phyloP scores from a whole-genome alignment of 768 basidiomycete species.

The Serendipita sp. region DNA sequence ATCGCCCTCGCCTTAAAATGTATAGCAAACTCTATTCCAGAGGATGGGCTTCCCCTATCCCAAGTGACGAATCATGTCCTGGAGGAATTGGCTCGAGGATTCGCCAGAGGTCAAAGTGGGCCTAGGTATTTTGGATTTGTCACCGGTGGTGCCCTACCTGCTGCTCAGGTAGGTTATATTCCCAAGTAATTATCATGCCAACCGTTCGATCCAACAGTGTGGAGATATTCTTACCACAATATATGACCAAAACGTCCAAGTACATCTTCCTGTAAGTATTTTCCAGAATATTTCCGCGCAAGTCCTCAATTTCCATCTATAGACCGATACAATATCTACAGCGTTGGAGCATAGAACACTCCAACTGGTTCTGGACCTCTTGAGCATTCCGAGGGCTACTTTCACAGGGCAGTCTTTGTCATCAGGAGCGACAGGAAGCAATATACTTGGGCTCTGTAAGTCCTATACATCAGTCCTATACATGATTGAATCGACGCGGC shows the following conservation, averaged over 20 bases:
- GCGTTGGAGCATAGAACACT: constrained; percentile 19
- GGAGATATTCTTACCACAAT: constrained; percentile 24
- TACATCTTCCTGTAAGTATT: constrained; percentile 15
- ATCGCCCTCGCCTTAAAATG: not conserved
- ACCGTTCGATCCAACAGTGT: constrained; percentile 8
- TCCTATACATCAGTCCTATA: not conserved
- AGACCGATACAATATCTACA: constrained; percentile 16
- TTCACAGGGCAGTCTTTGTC: constrained; percentile 25
- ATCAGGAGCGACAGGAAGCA: constrained; percentile 27
- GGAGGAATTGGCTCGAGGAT: not conserved
- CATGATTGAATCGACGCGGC: not conserved
- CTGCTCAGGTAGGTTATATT: not conserved
- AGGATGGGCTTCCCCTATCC: not conserved
- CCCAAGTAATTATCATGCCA: not conserved
- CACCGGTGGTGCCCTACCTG: not conserved
- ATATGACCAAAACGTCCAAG: constrained; percentile 25
- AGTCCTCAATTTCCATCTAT: not conserved
- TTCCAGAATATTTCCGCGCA: not conserved
- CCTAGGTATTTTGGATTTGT: not conserved
- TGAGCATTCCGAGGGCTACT: constrained; percentile 13
- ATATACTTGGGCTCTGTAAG: constrained; percentile 26
- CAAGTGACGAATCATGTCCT: not conserved
- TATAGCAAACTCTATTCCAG: not conserved
- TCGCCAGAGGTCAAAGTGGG: not conserved
- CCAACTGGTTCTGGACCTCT: constrained; percentile 19